Conservation (phyloP, 371 early-diverging fungal species). For the Apophysomyces elegans region DNA sequence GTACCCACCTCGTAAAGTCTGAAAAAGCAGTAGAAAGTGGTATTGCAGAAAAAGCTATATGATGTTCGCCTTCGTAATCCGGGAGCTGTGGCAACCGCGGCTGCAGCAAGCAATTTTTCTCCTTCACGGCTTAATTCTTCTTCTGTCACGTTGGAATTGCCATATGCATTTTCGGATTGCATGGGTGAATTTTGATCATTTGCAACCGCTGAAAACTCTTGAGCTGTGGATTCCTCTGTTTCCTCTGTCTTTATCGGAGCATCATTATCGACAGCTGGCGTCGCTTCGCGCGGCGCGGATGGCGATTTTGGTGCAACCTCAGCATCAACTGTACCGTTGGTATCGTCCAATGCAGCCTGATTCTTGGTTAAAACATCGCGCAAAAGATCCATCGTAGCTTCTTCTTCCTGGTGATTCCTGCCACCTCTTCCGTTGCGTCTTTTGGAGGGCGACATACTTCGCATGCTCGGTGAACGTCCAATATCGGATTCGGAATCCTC, state of each 20-base stretch:
- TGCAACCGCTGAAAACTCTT: constrained; percentile 41
- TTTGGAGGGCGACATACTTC: constrained; percentile 30
- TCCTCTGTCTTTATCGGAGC: constrained; percentile 21
- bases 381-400: constrained; percentile 40
- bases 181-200: constrained; percentile 30
- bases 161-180: constrained; percentile 30
- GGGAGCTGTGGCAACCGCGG: constrained; percentile 53
- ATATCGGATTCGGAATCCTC: constrained; percentile 45
- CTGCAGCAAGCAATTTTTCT: constrained; percentile 46
- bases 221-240: constrained; percentile 13
- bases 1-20: constrained; percentile 77
- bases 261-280: constrained; percentile 13
- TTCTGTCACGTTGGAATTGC: constrained; percentile 14
- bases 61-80: constrained; percentile 40
- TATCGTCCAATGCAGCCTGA: constrained; percentile 22
- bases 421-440: constrained; percentile 26
- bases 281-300: constrained; percentile 19
- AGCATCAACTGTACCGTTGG: constrained; percentile 13
- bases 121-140: constrained; percentile 19
- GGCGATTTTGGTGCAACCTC: constrained; percentile 16
- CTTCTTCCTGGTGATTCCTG: constrained; percentile 47
- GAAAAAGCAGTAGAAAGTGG: constrained; percentile 85
- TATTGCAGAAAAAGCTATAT: constrained; percentile 77
- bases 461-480: constrained; percentile 35
- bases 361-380: constrained; percentile 50